These are phyloP conservation scores for Capsicum pubescens DNA, from an alignment of 257 asterid species.

Conservation along the genomic window DNA sequence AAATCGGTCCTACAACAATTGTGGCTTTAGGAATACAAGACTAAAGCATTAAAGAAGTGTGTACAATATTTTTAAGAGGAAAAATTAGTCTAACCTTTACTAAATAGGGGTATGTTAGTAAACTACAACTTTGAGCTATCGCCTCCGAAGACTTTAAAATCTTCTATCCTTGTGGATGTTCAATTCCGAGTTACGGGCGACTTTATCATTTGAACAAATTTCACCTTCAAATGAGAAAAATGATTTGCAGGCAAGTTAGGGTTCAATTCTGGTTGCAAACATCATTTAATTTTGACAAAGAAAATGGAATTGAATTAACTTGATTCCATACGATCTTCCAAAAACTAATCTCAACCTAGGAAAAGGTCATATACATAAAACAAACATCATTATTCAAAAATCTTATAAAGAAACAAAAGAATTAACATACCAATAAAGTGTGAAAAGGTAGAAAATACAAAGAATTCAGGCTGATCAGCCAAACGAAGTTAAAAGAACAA, in stretches of 20 bases:
- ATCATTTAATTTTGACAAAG: neutral
- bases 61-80: neutral
- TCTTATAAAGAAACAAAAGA: conserved; percentile 26
- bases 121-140: neutral
- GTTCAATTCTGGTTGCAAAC: neutral
- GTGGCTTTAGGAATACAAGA: too few species aligned
- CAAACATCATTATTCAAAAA: neutral
- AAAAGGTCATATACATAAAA: neutral
- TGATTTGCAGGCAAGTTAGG: neutral
- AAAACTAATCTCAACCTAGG: too few species aligned
- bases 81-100: neutral
- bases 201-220: neutral
- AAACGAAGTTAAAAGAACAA: neutral
- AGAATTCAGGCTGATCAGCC: neutral
- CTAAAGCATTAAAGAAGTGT: neutral
- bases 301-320: neutral
- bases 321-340: too few species aligned
- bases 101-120: neutral
- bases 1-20: too few species aligned
- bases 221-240: neutral
- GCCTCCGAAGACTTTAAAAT: neutral
- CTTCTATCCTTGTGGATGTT: neutral
- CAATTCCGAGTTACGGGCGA: neutral
- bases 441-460: conserved; percentile 20
- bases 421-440: conserved; percentile 23